Evolutionary conservation across 78 protist genomes (phyloP).

Genomic region (Cavenderia fasciculata): DNA sequence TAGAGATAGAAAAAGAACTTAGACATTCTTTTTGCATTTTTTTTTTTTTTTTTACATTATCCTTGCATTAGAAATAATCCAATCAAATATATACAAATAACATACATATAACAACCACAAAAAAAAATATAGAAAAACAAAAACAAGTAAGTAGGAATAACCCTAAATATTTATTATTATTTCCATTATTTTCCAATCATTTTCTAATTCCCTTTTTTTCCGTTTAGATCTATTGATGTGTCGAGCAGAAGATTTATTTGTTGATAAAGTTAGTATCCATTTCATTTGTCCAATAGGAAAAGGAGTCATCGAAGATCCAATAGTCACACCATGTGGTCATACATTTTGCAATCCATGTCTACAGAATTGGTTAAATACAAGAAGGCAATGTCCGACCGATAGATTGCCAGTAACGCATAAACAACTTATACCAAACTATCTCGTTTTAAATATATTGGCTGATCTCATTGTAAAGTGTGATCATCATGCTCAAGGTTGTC

Average conservation of each 20-base stretch:
- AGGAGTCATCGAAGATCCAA: conserved; percentile 73
- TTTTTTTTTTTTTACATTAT: too few species aligned
- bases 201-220: too few species aligned
- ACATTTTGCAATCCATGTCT: conserved; percentile 70
- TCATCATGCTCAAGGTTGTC: conserved; percentile 68
- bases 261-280: conserved; percentile 68
- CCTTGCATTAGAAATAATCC: too few species aligned
- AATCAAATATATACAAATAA: too few species aligned
- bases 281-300: conserved; percentile 75
- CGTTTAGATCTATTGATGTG: conserved; percentile 47
- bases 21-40: too few species aligned
- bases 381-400: conserved; percentile 76
- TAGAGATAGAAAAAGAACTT: too few species aligned
- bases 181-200: too few species aligned
- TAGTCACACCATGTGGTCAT: conserved; percentile 77
- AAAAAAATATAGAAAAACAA: too few species aligned
- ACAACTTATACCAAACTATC: conserved; percentile 65
- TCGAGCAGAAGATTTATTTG: conserved; percentile 74
- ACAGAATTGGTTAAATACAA: conserved; percentile 46
- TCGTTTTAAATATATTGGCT: conserved; percentile 41
- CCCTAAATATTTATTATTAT: too few species aligned
- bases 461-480: conserved; percentile 56
- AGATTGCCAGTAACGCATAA: conserved; percentile 74
- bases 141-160: too few species aligned
- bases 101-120: too few species aligned